Conservation (phyloP, 2,329 filamentous ascomycete genomes). For the Graphilbum ipis-grandicollis region DNA sequence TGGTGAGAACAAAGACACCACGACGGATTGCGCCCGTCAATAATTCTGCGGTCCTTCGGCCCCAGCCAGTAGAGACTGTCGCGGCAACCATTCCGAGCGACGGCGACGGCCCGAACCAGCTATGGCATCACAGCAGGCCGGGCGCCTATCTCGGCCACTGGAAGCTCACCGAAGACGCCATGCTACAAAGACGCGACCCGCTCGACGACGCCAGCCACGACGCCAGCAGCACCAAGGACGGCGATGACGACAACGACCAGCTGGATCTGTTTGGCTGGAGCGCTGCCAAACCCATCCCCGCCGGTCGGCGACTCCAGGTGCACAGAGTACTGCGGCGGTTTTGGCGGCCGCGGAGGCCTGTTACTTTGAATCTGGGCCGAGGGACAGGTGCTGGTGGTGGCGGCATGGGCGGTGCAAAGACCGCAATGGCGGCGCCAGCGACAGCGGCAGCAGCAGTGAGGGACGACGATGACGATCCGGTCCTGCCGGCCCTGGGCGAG, state of each 20-base stretch:
- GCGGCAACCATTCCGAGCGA: too few relatives aligned
- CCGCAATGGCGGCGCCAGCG: too few relatives aligned
- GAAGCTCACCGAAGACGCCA: constrained; percentile 9
- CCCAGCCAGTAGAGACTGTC: too few relatives aligned
- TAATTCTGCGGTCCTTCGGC: too few relatives aligned
- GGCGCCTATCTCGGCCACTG: constrained; percentile 20
- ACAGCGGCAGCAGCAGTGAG: too few relatives aligned
- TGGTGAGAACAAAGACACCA: too few relatives aligned
- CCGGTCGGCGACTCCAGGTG: constrained; percentile 26
- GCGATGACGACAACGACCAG: neutral
- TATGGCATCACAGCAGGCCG: constrained; percentile 4
- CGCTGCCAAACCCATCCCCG: constrained; percentile 14
- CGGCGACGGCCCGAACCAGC: neutral
- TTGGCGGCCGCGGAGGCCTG: constrained; percentile 12
- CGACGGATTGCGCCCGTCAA: too few relatives aligned
- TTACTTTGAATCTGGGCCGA: constrained; percentile 4
- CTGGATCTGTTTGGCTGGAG: constrained; percentile 9
- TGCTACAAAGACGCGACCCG: constrained; percentile 5
- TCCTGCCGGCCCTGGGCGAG: constrained; percentile 14
- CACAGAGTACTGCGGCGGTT: constrained; percentile 22
- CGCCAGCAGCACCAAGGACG: too few relatives aligned
- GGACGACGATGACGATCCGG: constrained; percentile 20
- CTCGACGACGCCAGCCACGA: neutral
- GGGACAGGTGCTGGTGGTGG: neutral
- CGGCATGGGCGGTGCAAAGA: neutral